Evolutionary conservation across 208 protist genomes (phyloP).

Genomic region (Paratrypanosoma confusum): DNA sequence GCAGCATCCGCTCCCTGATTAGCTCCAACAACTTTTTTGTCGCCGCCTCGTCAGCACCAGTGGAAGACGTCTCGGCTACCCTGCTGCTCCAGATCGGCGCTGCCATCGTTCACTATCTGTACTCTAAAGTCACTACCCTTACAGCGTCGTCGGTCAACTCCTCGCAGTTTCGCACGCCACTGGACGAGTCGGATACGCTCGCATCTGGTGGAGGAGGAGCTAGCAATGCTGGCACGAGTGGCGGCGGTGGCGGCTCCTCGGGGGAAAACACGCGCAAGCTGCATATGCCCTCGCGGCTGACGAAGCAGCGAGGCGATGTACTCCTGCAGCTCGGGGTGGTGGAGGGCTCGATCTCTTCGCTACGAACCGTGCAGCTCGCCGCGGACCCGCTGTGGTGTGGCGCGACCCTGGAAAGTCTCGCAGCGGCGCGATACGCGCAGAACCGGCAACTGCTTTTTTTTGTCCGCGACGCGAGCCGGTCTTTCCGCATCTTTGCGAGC

Average conservation of each 20-base stretch:
- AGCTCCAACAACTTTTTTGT: slow-evolving; percentile 9
- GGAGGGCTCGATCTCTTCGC: slow-evolving; percentile 31
- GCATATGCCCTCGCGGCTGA: slow-evolving; percentile 15
- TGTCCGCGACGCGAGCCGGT: slow-evolving; percentile 2
- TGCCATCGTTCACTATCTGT: too few relatives aligned
- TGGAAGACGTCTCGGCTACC: too few relatives aligned
- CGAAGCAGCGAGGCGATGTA: slow-evolving; percentile 60
- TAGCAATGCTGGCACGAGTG: too few relatives aligned
- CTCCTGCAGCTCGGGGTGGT: slow-evolving; percentile 55
- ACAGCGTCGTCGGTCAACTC: too few relatives aligned
- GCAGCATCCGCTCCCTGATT: slow-evolving; percentile 6
- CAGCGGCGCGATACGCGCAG: slow-evolving; percentile 60
- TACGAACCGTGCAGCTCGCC: slow-evolving; percentile 46
- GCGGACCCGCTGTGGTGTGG: slow-evolving; percentile 60
- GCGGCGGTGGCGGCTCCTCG: too few relatives aligned
- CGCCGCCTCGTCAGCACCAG: too few relatives aligned
- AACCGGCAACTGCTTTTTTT: slow-evolving; percentile 19
- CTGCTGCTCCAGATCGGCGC: too few relatives aligned
- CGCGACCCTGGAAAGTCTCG: slow-evolving; percentile 69
- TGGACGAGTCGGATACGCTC: too few relatives aligned
- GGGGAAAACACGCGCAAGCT: too few relatives aligned
- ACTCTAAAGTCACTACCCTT: too few relatives aligned
- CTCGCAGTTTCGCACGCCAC: too few relatives aligned
- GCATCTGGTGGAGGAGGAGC: too few relatives aligned
- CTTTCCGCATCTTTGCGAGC: slow-evolving; percentile 46